These are phyloP conservation scores for Dactylorhiza incarnata DNA, from an alignment of 106 monocot genomes.

Conservation along the genomic window DNA sequence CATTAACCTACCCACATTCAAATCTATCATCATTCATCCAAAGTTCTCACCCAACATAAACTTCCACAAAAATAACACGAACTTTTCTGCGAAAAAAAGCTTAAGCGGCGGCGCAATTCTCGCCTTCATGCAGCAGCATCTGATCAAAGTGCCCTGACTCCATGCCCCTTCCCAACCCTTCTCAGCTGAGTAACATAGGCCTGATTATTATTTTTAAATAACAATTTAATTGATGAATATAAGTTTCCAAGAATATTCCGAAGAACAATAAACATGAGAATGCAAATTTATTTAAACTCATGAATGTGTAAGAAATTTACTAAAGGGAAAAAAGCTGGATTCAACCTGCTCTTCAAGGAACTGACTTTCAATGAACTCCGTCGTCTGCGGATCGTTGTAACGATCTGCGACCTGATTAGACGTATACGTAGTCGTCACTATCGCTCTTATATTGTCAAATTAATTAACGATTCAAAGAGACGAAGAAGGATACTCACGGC, in stretches of 20 bases:
- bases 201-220: constrained; percentile 16
- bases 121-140: constrained; percentile 56
- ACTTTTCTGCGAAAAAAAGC: neutral
- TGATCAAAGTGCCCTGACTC: constrained; percentile 96
- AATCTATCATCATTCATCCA: neutral
- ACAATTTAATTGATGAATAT: too few relatives aligned
- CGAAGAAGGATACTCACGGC: constrained; percentile 29
- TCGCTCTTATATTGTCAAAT: neutral
- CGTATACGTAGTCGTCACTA: neutral
- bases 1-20: neutral
- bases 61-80: neutral
- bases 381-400: constrained; percentile 56
- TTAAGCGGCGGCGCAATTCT: constrained; percentile 23
- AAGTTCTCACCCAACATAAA: too few relatives aligned
- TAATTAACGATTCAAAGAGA: neutral
- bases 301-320: neutral
- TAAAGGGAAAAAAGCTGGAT: neutral
- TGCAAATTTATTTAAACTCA: neutral
- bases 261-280: neutral
- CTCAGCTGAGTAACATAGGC: constrained; percentile 89
- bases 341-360: constrained; percentile 82
- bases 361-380: constrained; percentile 75
- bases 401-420: constrained; percentile 37
- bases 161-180: constrained; percentile 92
- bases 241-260: neutral